Percentiles rank a stretch among this genome's conserved stretches.
Evolutionary conservation across 2,329 filamentous ascomycete species (phyloP).

Genomic region (Aureobasidium mangrovei): DNA sequence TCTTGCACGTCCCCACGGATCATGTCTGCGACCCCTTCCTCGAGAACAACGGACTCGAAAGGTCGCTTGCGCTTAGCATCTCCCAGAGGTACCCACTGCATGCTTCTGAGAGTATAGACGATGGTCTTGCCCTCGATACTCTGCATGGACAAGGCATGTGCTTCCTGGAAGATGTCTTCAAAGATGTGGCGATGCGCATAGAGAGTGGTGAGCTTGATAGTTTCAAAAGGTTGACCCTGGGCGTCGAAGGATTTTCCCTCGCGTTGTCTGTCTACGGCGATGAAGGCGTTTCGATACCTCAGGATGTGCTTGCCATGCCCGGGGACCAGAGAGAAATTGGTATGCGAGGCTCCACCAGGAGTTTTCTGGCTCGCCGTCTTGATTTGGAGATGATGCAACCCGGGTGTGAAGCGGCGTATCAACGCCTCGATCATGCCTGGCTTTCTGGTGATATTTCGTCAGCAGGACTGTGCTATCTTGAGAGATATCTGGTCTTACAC

Average conservation of each 20-base stretch:
- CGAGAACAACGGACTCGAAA: constrained; percentile 77
- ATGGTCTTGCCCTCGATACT: constrained; percentile 86
- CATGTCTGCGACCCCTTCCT: constrained; percentile 71
- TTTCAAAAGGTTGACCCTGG: constrained; percentile 88
- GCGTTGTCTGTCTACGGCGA: constrained; percentile 78
- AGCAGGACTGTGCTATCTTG: background rate
- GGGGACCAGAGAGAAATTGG: constrained; percentile 80
- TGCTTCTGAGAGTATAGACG: constrained; percentile 77
- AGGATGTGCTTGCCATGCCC: constrained; percentile 85
- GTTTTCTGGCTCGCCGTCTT: constrained; percentile 54
- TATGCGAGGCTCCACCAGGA: constrained; percentile 60
- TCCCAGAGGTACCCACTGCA: constrained; percentile 78
- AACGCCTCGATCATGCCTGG: constrained; percentile 42
- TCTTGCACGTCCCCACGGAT: constrained; percentile 75
- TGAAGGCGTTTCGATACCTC: constrained; percentile 77
- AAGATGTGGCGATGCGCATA: constrained; percentile 86
- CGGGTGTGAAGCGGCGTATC: constrained; percentile 49
- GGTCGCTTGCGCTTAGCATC: constrained; percentile 79
- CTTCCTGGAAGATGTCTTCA: constrained; percentile 80
- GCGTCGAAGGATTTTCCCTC: constrained; percentile 68
- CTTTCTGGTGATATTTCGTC: background rate
- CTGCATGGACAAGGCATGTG: constrained; percentile 67
- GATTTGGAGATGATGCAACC: constrained; percentile 56
- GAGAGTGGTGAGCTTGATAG: constrained; percentile 81
- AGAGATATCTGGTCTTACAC: constrained; percentile 18